These are phyloP conservation scores for Xylariaceae sp. DNA, from an alignment of 2,329 filamentous ascomycete genomes.

Conservation along the genomic window DNA sequence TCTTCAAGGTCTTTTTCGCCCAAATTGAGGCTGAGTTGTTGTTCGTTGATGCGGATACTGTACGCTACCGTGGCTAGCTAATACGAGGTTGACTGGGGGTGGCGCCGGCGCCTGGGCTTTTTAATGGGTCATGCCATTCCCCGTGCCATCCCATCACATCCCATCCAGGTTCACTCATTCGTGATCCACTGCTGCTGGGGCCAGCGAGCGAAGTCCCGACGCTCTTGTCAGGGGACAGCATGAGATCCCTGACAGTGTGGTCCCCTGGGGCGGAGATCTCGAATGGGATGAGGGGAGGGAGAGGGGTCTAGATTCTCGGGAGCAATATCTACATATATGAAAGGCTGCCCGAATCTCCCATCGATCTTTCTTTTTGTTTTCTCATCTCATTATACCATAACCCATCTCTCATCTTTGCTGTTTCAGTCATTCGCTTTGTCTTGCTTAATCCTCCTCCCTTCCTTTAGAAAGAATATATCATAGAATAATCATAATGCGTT, in stretches of 20 bases:
- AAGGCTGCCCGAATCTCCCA: background rate
- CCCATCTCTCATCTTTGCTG: background rate
- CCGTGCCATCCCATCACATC: too few species aligned
- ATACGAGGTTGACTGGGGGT: conserved; percentile 17
- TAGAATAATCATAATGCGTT: conserved; percentile 26
- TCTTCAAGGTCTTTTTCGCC: too few species aligned
- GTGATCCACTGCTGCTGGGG: too few species aligned
- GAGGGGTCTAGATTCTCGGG: conserved; percentile 2
- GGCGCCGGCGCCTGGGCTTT: conserved; percentile 11
- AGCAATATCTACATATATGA: background rate
- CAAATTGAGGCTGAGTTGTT: conserved; percentile 14
- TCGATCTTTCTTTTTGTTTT: background rate
- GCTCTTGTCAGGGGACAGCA: conserved; percentile 2
- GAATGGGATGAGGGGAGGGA: conserved; percentile 6
- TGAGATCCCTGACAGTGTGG: conserved; percentile 8
- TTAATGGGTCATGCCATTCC: conserved; percentile 7
- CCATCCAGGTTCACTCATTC: too few species aligned
- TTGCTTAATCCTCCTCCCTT: background rate
- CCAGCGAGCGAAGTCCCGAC: conserved; percentile 14
- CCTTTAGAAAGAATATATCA: background rate
- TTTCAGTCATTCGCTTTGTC: background rate
- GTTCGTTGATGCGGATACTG: background rate
- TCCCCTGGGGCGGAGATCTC: conserved; percentile 10
- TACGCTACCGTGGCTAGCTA: background rate
- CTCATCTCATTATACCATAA: background rate